These are phyloP conservation scores for Niveomyces coronatus DNA, from an alignment of 2,329 filamentous ascomycete genomes.

Conservation along the genomic window DNA sequence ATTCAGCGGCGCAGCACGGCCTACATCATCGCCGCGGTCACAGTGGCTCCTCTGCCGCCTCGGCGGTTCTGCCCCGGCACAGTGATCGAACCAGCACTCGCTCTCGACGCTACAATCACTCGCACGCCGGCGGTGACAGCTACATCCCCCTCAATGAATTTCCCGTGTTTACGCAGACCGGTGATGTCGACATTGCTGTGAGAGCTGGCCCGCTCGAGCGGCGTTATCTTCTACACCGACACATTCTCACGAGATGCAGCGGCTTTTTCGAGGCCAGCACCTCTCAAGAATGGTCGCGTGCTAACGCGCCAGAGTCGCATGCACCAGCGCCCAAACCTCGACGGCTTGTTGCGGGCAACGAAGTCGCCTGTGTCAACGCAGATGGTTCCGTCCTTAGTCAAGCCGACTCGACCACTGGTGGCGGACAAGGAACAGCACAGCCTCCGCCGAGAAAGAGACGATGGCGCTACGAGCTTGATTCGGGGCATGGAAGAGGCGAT, in stretches of 20 bases:
- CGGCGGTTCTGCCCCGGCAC: constrained; percentile 23
- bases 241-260: constrained; percentile 82
- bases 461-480: constrained; percentile 86
- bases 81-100: constrained; percentile 36
- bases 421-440: constrained; percentile 2
- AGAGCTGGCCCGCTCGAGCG: constrained; percentile 53
- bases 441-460: constrained; percentile 31
- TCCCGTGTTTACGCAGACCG: constrained; percentile 78
- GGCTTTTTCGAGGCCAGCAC: constrained; percentile 88
- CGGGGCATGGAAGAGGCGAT: constrained; percentile 60
- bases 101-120: constrained; percentile 65
- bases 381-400: constrained; percentile 7
- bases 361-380: constrained; percentile 30
- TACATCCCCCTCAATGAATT: constrained; percentile 80
- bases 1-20: constrained; percentile 21
- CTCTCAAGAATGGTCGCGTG: constrained; percentile 59
- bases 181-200: constrained; percentile 85
- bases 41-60: constrained; percentile 49
- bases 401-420: constrained; percentile 6
- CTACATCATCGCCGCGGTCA: constrained; percentile 22
- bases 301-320: constrained; percentile 10
- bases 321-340: constrained; percentile 6
- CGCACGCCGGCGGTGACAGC: constrained; percentile 62
- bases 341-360: constrained; percentile 23
- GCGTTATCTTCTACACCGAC: constrained; percentile 74